Evolutionary conservation across 177 flowering plant species (phyloP).

Genomic region (Telopea speciosissima): DNA sequence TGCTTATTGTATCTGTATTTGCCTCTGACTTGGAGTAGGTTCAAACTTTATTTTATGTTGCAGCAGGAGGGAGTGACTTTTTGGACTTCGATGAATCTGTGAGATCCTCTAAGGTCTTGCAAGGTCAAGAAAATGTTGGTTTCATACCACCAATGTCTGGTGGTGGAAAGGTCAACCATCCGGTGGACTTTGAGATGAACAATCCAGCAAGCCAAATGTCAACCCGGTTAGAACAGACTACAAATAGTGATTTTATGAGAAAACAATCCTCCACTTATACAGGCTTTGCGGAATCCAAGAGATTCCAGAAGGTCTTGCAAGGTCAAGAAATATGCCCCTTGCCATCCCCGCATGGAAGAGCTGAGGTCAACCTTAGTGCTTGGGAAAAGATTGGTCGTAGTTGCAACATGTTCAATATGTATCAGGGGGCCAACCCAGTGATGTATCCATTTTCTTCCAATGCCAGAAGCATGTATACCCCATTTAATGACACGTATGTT

Average conservation of each 20-base stretch:
- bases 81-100: conserved; percentile 73
- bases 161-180: conserved; percentile 40
- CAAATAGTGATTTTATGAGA: conserved; percentile 22
- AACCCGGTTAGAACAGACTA: conserved; percentile 20
- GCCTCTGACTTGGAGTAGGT: neutral
- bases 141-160: conserved; percentile 47
- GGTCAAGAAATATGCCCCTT: conserved; percentile 95
- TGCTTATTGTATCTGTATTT: neutral
- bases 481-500: conserved; percentile 29
- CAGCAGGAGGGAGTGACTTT: conserved; percentile 40
- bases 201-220: conserved; percentile 28
- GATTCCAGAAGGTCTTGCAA: conserved; percentile 96
- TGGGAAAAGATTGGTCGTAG: conserved; percentile 37
- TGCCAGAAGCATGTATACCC: conserved; percentile 29
- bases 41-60: conserved; percentile 9
- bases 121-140: conserved; percentile 97
- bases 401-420: conserved; percentile 30
- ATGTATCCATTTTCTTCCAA: conserved; percentile 50
- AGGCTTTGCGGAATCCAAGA: conserved; percentile 58
- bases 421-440: conserved; percentile 34
- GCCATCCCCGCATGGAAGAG: conserved; percentile 36
- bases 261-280: conserved; percentile 38
- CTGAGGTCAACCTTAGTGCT: conserved; percentile 28
- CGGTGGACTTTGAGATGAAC: conserved; percentile 41
- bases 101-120: conserved; percentile 98